Percentiles rank a stretch among this genome's conserved stretches.
These are phyloP conservation scores for Hyphopichia buzzinii DNA, from an alignment of 1,139 yeast genomes.

Conservation along the genomic window DNA sequence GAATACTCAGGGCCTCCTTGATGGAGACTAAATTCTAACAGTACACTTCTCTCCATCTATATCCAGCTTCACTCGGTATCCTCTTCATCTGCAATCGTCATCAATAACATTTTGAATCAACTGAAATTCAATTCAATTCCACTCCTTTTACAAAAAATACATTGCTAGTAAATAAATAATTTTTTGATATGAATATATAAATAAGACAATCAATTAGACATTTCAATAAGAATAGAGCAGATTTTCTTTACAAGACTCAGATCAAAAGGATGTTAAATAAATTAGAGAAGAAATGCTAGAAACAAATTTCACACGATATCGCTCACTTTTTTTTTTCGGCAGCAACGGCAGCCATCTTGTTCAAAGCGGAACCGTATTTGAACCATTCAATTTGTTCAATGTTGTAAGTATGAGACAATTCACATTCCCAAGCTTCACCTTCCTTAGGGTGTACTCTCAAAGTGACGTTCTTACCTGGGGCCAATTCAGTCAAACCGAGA, in stretches of 20 bases:
- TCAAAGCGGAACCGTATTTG: constrained; percentile 98
- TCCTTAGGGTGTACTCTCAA: constrained; percentile 88
- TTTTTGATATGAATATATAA: constrained; percentile 4
- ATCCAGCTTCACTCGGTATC: no score
- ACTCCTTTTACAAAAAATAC: not conserved
- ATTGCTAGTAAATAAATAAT: constrained; percentile 4
- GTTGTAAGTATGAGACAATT: constrained; percentile 94
- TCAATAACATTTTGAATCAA: no score
- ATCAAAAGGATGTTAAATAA: not conserved
- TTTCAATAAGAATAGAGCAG: constrained; percentile 4
- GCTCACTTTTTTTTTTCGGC: constrained; percentile 6
- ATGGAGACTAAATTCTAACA: no score
- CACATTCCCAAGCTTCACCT: constrained; percentile 83
- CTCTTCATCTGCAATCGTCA: no score
- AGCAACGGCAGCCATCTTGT: constrained; percentile 77
- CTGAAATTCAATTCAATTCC: no score
- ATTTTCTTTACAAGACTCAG: constrained; percentile 1
- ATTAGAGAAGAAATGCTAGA: constrained; percentile 2
- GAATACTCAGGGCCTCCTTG: no score
- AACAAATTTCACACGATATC: not conserved
- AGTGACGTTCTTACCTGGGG: constrained; percentile 90
- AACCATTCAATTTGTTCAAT: constrained; percentile 97
- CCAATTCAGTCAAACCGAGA: constrained; percentile 76
- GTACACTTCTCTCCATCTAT: no score
- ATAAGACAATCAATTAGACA: constrained; percentile 1